Conservation (phyloP, 108 stramenopile species). For the Skeletonema costatum region DNA sequence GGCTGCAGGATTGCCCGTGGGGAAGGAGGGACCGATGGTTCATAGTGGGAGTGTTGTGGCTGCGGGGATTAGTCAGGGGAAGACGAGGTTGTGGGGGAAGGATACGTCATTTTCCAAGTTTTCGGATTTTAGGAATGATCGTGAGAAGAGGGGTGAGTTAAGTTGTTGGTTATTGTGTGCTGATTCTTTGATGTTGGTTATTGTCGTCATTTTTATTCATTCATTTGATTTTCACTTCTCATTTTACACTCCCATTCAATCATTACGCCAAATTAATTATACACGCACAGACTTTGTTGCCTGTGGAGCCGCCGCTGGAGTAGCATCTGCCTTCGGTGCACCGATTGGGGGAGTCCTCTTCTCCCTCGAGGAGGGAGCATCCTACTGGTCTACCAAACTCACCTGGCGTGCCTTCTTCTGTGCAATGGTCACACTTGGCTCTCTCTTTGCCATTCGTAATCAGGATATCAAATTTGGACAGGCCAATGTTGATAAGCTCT, state of each 20-base stretch:
- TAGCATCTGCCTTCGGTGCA: conserved; percentile 93
- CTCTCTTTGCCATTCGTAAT: conserved; percentile 81
- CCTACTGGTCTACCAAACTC: conserved; percentile 95
- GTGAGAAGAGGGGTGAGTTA: conserved; percentile 67
- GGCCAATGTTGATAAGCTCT: conserved; percentile 90
- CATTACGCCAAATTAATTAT: conserved; percentile 15
- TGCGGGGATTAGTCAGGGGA: conserved; percentile 89
- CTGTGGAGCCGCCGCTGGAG: conserved; percentile 96
- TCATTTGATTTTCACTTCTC: not conserved
- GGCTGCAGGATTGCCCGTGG: conserved; percentile 92
- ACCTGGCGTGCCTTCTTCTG: conserved; percentile 98
- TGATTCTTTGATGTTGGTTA: not conserved
- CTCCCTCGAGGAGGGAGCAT: conserved; percentile 95
- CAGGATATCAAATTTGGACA: conserved; percentile 85
- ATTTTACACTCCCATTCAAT: not conserved
- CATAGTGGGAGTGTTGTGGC: conserved; percentile 84
- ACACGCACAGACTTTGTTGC: conserved; percentile 87
- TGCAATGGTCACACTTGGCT: conserved; percentile 93
- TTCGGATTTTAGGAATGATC: conserved; percentile 92
- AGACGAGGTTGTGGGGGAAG: conserved; percentile 83
- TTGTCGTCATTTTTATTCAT: not conserved
- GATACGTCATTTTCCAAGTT: conserved; percentile 93
- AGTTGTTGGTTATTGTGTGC: not conserved
- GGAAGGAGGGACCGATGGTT: conserved; percentile 98
- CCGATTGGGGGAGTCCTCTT: conserved; percentile 98